Conservation (phyloP, 2,329 filamentous ascomycete species). For the Boeremia lycopersici region DNA sequence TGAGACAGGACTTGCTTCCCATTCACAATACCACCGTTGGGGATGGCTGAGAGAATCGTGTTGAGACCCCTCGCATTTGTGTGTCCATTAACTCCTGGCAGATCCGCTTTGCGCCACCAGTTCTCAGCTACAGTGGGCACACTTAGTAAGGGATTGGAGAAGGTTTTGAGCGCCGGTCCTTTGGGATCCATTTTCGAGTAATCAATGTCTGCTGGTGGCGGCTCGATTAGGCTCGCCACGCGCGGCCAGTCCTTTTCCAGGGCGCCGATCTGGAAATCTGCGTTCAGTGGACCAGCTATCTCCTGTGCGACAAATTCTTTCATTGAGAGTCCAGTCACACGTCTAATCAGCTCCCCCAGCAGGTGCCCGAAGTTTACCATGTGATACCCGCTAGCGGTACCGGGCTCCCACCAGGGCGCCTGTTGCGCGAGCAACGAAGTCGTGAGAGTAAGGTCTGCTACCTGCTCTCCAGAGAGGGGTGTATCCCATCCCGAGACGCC, state of each 20-base stretch:
- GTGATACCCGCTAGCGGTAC: conserved; percentile 22
- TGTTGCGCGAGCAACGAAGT: conserved; percentile 18
- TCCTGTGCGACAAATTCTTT: conserved; percentile 59
- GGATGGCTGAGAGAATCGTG: conserved; percentile 14
- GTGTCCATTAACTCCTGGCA: conserved; percentile 12
- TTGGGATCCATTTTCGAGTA: background rate
- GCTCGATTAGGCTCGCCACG: conserved; percentile 15
- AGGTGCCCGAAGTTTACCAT: conserved; percentile 18
- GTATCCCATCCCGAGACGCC: conserved; percentile 19
- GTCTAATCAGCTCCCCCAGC: conserved; percentile 14
- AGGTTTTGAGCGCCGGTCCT: background rate
- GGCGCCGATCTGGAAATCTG: conserved; percentile 24
- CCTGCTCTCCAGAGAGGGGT: conserved; percentile 2
- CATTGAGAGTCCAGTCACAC: conserved; percentile 13
- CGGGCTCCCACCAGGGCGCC: conserved; percentile 23
- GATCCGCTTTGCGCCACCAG: background rate
- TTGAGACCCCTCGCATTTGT: conserved; percentile 16
- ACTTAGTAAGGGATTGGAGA: conserved; percentile 9
- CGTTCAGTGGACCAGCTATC: conserved; percentile 64
- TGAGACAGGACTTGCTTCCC: conserved; percentile 13
- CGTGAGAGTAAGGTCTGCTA: conserved; percentile 10
- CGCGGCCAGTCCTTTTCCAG: conserved; percentile 14
- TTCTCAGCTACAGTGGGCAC: background rate
- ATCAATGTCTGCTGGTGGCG: conserved; percentile 5
- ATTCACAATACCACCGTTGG: conserved; percentile 3